phyloP scores from a whole-genome alignment of 2,329 filamentous ascomycete genomes.

The Fusarium oxysporum region DNA sequence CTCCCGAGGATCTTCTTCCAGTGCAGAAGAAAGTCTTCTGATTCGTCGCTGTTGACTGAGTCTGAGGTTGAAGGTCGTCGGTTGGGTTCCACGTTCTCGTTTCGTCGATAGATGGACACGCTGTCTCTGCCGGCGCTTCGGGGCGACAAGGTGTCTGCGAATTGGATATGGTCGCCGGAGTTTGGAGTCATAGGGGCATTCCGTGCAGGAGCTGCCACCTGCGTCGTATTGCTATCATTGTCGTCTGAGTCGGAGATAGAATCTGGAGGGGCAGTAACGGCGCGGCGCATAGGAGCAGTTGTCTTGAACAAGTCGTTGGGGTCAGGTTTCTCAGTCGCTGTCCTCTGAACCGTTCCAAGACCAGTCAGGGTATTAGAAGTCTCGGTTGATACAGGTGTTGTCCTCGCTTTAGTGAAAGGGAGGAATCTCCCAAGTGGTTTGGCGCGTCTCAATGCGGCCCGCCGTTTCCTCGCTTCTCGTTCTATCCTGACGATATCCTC shows the following conservation, averaged over 20 bases:
- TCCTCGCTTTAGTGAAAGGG: constrained; percentile 36
- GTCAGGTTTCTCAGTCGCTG: constrained; percentile 20
- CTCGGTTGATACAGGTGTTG: constrained; percentile 23
- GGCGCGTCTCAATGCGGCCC: constrained; percentile 30
- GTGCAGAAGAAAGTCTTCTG: constrained; percentile 45
- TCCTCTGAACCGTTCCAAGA: constrained; percentile 35
- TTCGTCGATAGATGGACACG: constrained; percentile 38
- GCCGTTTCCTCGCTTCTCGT: constrained; percentile 46
- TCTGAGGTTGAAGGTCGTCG: constrained; percentile 36
- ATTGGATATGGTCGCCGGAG: constrained; percentile 38
- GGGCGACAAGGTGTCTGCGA: constrained; percentile 18
- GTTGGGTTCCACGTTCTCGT: constrained; percentile 16
- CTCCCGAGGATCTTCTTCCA: constrained; percentile 52
- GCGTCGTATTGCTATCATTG: constrained; percentile 38
- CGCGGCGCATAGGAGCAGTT: constrained; percentile 27
- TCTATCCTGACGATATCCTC: constrained; percentile 61
- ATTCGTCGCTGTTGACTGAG: constrained; percentile 39
- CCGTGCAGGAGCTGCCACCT: constrained; percentile 28
- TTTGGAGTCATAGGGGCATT: constrained; percentile 23
- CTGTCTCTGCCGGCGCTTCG: constrained; percentile 13
- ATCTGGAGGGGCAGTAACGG: constrained; percentile 34
- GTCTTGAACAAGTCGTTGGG: constrained; percentile 14
- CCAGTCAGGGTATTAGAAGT: constrained; percentile 16
- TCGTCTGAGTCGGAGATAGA: constrained; percentile 34
- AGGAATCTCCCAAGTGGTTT: constrained; percentile 33